Conservation (phyloP, 2,329 filamentous ascomycete genomes). For the Calonectria pteridis region DNA sequence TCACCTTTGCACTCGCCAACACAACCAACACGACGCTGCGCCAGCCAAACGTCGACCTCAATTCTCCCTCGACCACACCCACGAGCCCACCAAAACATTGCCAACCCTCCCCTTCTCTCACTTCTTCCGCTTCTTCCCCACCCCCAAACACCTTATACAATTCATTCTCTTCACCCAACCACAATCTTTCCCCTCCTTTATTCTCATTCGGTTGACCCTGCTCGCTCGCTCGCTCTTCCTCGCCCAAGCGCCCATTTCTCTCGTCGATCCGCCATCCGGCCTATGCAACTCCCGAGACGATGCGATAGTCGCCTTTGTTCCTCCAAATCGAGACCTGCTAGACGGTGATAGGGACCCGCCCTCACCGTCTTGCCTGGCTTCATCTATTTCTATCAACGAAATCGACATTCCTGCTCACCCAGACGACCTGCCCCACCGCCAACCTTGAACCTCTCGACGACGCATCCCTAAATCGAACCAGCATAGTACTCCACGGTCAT, state of each 20-base stretch:
- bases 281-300: slow-evolving; percentile 41
- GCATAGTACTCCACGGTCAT: slow-evolving; percentile 41
- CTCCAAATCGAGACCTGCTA: slow-evolving; percentile 39
- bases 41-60: slow-evolving; percentile 36
- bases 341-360: slow-evolving; percentile 42
- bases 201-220: not conserved
- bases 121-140: slow-evolving; percentile 9
- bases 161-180: not conserved
- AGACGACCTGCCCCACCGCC: slow-evolving; percentile 15
- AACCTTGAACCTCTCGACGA: slow-evolving; percentile 21
- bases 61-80: slow-evolving; percentile 27
- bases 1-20: slow-evolving; percentile 16
- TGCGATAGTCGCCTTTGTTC: slow-evolving; percentile 42
- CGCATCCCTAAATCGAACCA: slow-evolving; percentile 18
- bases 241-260: slow-evolving; percentile 29
- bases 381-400: not conserved
- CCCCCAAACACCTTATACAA: not conserved
- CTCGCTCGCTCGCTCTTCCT: slow-evolving; percentile 26
- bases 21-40: slow-evolving; percentile 19
- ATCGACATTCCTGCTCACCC: not conserved
- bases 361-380: slow-evolving; percentile 36
- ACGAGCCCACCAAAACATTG: slow-evolving; percentile 25
- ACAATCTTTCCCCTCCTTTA: not conserved
- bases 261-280: slow-evolving; percentile 29
- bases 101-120: slow-evolving; percentile 25